Percentiles rank a stretch among this genome's conserved stretches.
Conservation (phyloP, 208 protist genomes). For the Herpetomonas tarakana region DNA sequence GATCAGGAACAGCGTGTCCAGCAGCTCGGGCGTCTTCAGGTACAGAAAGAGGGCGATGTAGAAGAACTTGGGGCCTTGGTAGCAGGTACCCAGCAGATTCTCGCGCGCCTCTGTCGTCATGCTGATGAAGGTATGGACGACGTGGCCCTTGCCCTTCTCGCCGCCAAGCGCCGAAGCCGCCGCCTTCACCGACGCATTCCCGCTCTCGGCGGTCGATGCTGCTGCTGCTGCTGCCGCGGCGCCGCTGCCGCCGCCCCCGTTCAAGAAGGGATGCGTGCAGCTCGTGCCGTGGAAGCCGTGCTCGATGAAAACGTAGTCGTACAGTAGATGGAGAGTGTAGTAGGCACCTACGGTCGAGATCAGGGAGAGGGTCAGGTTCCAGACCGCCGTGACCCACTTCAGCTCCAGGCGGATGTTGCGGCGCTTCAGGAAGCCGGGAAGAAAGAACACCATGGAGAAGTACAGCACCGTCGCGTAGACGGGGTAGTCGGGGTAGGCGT, state of each 20-base stretch:
- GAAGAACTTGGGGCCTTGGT: slow-evolving; percentile 22
- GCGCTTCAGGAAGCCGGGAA: slow-evolving; percentile 58
- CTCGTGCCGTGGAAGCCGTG: slow-evolving; percentile 25
- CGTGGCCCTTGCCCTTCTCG: slow-evolving; percentile 13
- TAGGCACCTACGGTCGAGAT: slow-evolving; percentile 55
- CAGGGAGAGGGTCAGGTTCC: slow-evolving; percentile 79
- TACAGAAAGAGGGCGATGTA: slow-evolving; percentile 70
- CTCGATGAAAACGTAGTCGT: slow-evolving; percentile 43
- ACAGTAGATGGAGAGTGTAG: slow-evolving; percentile 39
- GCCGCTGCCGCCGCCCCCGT: background rate
- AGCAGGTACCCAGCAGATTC: background rate
- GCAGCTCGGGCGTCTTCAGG: slow-evolving; percentile 87
- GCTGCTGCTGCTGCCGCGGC: no score
- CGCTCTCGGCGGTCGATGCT: background rate
- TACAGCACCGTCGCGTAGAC: slow-evolving; percentile 48
- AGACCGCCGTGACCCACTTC: slow-evolving; percentile 44
- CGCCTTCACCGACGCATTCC: background rate
- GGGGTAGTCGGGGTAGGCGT: slow-evolving; percentile 45
- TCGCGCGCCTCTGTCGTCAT: background rate
- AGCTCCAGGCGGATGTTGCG: slow-evolving; percentile 43
- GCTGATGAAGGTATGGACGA: background rate
- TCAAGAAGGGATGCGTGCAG: background rate
- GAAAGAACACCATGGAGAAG: slow-evolving; percentile 55
- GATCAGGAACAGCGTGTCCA: slow-evolving; percentile 86
- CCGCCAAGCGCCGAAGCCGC: background rate